These are phyloP conservation scores for Oleoguttula mirabilis DNA, from an alignment of 495 filamentous ascomycete genomes.

Conservation along the genomic window DNA sequence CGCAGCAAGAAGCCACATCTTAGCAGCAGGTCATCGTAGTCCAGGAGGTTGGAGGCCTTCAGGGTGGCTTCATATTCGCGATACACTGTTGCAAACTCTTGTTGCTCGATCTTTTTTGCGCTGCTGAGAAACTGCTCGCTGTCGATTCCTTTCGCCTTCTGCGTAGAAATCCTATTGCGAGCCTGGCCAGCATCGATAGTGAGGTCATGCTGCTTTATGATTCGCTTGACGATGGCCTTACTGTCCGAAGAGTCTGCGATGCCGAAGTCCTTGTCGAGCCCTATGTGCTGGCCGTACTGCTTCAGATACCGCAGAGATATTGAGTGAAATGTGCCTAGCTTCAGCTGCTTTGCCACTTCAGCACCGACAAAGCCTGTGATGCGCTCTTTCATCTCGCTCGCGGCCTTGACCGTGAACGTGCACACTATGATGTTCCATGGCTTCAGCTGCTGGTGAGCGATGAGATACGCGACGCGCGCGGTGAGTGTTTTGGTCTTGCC, in stretches of 20 bases:
- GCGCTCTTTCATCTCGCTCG: constrained; percentile 87
- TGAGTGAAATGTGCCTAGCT: constrained; percentile 93
- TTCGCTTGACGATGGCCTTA: constrained; percentile 62
- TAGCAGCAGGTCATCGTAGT: constrained; percentile 90
- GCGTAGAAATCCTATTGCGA: constrained; percentile 66
- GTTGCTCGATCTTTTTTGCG: constrained; percentile 47
- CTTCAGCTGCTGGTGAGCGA: constrained; percentile 60
- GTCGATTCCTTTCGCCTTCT: constrained; percentile 61
- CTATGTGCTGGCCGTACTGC: constrained; percentile 76
- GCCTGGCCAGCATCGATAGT: constrained; percentile 58
- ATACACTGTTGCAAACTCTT: constrained; percentile 66
- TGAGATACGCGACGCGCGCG: constrained; percentile 85
- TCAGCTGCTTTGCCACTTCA: constrained; percentile 60
- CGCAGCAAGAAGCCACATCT: constrained; percentile 72
- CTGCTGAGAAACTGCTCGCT: constrained; percentile 34
- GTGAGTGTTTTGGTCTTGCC: constrained; percentile 98
- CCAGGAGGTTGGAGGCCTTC: constrained; percentile 66
- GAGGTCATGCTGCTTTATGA: constrained; percentile 51
- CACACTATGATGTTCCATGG: constrained; percentile 93
- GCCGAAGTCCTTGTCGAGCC: constrained; percentile 69
- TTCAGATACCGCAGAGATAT: constrained; percentile 79
- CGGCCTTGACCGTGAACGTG: constrained; percentile 96
- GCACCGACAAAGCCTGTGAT: constrained; percentile 68
- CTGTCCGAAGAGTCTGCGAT: constrained; percentile 86
- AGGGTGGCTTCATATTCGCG: constrained; percentile 67